Conservation (phyloP, 2,329 filamentous ascomycete species). For the Paracoccidioides brasiliensis region DNA sequence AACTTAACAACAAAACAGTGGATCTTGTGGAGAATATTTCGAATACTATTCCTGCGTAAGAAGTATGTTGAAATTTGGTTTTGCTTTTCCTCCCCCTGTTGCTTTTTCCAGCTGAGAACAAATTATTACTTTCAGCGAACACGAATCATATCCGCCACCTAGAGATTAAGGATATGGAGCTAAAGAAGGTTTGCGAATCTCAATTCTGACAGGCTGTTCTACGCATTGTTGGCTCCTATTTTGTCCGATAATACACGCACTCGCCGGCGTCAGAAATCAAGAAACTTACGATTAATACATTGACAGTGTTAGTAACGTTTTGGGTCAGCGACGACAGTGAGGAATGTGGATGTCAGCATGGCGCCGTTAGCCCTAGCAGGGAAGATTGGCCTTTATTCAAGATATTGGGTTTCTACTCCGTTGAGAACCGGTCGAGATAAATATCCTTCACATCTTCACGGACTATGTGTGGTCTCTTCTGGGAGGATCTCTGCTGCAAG, state of each 20-base stretch:
- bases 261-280: background rate
- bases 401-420: too few species aligned
- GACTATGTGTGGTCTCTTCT: too few species aligned
- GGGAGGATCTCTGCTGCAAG: too few species aligned
- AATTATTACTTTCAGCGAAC: background rate
- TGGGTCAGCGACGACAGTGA: too few species aligned
- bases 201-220: background rate
- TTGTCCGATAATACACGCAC: background rate
- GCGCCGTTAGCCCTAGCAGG: too few species aligned
- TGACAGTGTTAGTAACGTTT: background rate
- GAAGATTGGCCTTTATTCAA: too few species aligned
- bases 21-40: background rate
- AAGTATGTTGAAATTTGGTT: background rate
- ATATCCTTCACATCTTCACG: too few species aligned
- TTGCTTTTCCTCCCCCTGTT: background rate
- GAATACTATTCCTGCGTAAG: background rate
- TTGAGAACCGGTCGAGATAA: too few species aligned
- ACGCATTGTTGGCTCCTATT: background rate
- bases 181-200: background rate
- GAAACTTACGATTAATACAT: background rate
- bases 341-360: too few species aligned
- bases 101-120: background rate
- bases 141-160: background rate
- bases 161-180: background rate
- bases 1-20: background rate